Conservation (phyloP, 2,329 filamentous ascomycete genomes). For the Aschersonia sp. region DNA sequence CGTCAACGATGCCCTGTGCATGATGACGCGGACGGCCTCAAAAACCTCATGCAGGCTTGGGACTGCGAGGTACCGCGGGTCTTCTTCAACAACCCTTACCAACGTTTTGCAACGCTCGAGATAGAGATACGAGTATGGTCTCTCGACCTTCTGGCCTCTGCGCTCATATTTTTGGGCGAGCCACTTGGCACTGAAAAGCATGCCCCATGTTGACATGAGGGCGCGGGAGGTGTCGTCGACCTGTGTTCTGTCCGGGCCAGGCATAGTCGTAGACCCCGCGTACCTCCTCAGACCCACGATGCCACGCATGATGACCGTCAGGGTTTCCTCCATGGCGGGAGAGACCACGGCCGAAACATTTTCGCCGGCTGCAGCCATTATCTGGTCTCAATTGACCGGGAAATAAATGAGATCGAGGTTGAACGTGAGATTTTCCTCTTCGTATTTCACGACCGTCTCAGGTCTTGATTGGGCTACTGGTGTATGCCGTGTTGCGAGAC, state of each 20-base stretch:
- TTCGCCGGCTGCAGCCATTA: neutral
- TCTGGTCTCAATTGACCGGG: neutral
- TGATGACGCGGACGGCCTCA: neutral
- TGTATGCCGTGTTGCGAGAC: no score
- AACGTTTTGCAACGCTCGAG: neutral
- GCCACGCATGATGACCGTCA: neutral
- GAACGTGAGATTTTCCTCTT: no score
- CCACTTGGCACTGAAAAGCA: neutral
- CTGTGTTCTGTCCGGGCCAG: no score
- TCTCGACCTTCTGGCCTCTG: neutral
- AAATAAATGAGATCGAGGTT: neutral
- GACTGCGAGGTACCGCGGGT: neutral
- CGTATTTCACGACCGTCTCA: neutral
- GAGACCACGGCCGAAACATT: neutral
- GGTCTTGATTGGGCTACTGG: neutral
- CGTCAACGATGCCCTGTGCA: neutral
- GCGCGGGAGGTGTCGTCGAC: neutral
- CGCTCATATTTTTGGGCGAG: neutral
- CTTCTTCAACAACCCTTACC: neutral
- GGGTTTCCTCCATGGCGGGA: neutral
- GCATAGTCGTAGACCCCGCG: no score
- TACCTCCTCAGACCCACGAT: neutral
- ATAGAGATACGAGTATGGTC: neutral
- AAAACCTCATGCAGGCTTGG: neutral
- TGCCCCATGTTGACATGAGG: neutral